Evolutionary conservation across 2,329 filamentous ascomycete species (phyloP).

Genomic region (Fusarium compactum): DNA sequence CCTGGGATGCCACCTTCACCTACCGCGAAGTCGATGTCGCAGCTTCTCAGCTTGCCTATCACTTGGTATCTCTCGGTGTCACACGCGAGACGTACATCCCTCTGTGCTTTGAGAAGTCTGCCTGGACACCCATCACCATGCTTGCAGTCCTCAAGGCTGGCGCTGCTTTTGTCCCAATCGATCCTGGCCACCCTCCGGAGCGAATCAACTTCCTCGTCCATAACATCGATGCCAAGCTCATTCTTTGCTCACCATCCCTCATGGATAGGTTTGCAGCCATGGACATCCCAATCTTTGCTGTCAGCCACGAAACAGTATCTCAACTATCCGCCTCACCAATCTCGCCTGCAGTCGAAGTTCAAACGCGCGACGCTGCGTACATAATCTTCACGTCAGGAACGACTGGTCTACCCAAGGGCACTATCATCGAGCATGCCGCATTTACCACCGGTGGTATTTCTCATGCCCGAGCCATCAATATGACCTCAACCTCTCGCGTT

Average conservation of each 20-base stretch:
- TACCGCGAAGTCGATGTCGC: constrained; percentile 48
- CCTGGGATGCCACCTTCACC: constrained; percentile 59
- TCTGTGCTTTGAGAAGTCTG: constrained; percentile 55
- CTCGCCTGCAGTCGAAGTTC: background rate
- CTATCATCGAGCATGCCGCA: constrained; percentile 34
- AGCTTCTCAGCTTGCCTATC: constrained; percentile 48
- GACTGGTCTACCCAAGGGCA: constrained; percentile 37
- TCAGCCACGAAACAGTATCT: background rate
- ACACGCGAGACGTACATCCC: constrained; percentile 46
- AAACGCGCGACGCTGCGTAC: constrained; percentile 21
- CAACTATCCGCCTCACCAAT: background rate
- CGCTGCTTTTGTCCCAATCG: constrained; percentile 49
- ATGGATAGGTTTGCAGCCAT: background rate
- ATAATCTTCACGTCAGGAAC: constrained; percentile 42
- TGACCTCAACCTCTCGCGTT: constrained; percentile 30
- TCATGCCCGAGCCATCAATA: constrained; percentile 34
- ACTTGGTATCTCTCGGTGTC: constrained; percentile 52
- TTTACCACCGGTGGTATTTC: constrained; percentile 22
- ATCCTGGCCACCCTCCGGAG: constrained; percentile 53
- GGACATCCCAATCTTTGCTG: background rate
- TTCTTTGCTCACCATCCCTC: constrained; percentile 21
- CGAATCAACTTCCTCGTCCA: constrained; percentile 27
- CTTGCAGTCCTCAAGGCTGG: constrained; percentile 54
- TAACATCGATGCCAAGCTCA: constrained; percentile 25
- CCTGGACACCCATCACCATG: constrained; percentile 51